Base-by-base conservation (phyloP, 2,329 filamentous ascomycete genomes). In the Chaetomiaceae sp. region DNA sequence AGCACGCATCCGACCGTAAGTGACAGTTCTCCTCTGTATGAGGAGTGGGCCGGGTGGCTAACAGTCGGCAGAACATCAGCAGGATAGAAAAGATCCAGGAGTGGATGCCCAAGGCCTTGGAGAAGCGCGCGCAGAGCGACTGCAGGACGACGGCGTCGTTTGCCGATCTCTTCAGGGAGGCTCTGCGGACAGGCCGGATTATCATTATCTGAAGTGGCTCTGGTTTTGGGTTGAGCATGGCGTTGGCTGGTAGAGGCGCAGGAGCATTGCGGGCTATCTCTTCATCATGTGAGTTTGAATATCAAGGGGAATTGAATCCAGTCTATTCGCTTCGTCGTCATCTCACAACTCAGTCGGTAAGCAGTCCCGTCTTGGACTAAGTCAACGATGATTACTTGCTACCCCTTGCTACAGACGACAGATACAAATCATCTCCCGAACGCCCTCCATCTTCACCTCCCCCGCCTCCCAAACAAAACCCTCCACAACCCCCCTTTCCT, bases 1-100 rank as follows among this genome's bases (percentile, higher is more conserved):
- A 87, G 82, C 64, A 91, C 88, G 6, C 88, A 92, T 72, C 88
- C 88, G 33, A 85, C 84, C 58, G 81, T 84, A 72, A 55, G 80
- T 72, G 5, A 27, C 27, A 12, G 5, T 31, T 3, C 3, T 6
- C 39, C 4, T 19, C 23, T 27, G 4, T 3, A 11, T 53, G 8
- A 25, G 33, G 6, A 48, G 7, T 27, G 20, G 15, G 4, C 37
- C 1, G 1, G 29, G 6, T 27, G 23, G 17, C 45, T 55, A 40
- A 67, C 40, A 33, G 25, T 6, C 29, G 19, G 29, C 31, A 31
- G 56, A 84, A 84, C 61, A 75, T 80, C 53, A 81, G 81, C 54
- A 74, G 87, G 20, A 79, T 88, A 54, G 74, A 81, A 62, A 84
- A 84, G 68, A 87, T 90, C 49, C 66, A 72, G 51, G 77, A 83